A percentile compares a stretch with the other conserved stretches of the same genome.
Evolutionary conservation across 345 rosid species (phyloP).

Genomic region (Linum lewisii): DNA sequence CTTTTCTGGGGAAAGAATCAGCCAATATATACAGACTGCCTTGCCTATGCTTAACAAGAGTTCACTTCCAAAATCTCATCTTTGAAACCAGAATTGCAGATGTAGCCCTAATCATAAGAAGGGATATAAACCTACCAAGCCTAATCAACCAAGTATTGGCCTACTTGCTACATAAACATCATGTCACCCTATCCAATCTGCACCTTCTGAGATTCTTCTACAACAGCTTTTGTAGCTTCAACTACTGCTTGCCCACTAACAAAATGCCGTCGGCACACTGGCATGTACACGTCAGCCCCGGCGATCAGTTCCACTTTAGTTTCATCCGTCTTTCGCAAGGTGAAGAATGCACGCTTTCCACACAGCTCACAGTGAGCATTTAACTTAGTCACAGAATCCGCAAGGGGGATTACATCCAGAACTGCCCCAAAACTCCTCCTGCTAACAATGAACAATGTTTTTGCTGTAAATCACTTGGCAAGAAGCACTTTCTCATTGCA

Average conservation of each 20-base stretch:
- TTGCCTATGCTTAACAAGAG: background rate
- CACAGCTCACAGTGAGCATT: constrained; percentile 79
- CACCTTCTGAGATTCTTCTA: constrained; percentile 22
- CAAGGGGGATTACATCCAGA: constrained; percentile 71
- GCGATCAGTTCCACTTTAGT: constrained; percentile 61
- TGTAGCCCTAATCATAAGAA: background rate
- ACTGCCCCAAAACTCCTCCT: constrained; percentile 82
- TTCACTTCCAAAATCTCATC: background rate
- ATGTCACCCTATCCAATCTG: constrained; percentile 1
- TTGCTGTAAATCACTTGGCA: too few species aligned
- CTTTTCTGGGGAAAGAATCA: background rate
- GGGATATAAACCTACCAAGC: background rate
- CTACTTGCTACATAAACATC: too few species aligned
- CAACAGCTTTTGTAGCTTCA: constrained; percentile 26
- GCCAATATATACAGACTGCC: background rate
- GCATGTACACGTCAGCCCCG: constrained; percentile 82
- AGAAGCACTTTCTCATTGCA: background rate
- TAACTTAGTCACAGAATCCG: constrained; percentile 69
- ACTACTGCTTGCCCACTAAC: constrained; percentile 36
- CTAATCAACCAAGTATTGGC: too few species aligned
- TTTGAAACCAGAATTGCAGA: too few species aligned
- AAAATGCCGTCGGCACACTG: constrained; percentile 78
- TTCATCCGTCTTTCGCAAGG: constrained; percentile 57
- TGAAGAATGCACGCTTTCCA: constrained; percentile 67
- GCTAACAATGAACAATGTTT: constrained; percentile 5